phyloP scores from a whole-genome alignment of 495 filamentous ascomycete genomes.

The Penicillium ucsense region DNA sequence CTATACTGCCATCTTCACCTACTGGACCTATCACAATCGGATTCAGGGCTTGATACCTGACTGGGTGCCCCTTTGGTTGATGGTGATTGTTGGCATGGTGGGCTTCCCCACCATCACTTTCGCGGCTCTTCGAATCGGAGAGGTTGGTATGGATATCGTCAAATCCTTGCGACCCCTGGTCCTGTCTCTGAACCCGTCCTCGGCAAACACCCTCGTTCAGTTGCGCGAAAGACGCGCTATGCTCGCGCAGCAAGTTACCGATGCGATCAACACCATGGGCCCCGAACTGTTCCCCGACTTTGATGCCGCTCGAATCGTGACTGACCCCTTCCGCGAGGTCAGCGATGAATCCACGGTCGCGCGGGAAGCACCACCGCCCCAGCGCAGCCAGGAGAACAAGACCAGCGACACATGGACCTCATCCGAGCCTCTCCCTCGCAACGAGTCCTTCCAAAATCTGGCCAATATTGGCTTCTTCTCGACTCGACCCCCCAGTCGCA shows the following conservation, averaged over 20 bases:
- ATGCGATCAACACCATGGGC: constrained; percentile 88
- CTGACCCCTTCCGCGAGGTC: constrained; percentile 45
- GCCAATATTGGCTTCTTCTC: constrained; percentile 81
- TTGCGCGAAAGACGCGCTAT: constrained; percentile 63
- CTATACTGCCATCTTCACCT: constrained; percentile 65
- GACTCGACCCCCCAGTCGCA: constrained; percentile 64
- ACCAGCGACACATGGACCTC: constrained; percentile 23
- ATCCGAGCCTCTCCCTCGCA: constrained; percentile 58
- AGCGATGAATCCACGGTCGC: constrained; percentile 13
- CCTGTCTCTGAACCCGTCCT: constrained; percentile 77
- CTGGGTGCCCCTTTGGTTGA: constrained; percentile 70
- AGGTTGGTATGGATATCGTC: constrained; percentile 95
- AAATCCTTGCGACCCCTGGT: constrained; percentile 88
- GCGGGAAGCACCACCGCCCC: constrained; percentile 12
- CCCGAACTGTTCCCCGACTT: constrained; percentile 98
- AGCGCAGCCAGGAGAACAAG: constrained; percentile 12
- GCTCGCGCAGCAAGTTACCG: constrained; percentile 73
- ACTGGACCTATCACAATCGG: constrained; percentile 71
- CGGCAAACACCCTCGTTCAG: constrained; percentile 72
- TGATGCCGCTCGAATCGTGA: constrained; percentile 69
- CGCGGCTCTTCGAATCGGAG: constrained; percentile 88
- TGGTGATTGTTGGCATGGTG: constrained; percentile 60
- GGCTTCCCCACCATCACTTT: constrained; percentile 87
- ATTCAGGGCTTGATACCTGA: constrained; percentile 69
- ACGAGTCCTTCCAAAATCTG: constrained; percentile 88